Base-by-base conservation (phyloP, 768 basidiomycete genomes). In the Suillus discolor region DNA sequence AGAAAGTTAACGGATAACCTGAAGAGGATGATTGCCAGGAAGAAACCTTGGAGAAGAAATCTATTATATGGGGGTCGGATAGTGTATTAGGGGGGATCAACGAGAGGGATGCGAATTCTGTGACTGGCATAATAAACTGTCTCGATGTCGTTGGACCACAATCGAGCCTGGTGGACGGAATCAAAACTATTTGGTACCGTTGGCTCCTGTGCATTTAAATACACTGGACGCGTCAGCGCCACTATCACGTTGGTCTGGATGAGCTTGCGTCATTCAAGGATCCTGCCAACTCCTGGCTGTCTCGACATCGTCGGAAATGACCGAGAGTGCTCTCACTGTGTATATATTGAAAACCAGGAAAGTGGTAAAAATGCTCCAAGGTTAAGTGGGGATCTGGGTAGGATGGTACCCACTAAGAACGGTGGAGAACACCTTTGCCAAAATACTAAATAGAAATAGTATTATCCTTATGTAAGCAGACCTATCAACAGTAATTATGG, bases 381-480 rank as follows among this genome's bases (percentile, higher is more conserved):
- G 51, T 31, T 65, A 72, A 23, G 20, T 62, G 59, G 23, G 11
- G 36, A 67, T 66, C 65, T 71, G 49, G 13, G 49, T 51, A 25
- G 59, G n/a, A 60, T 59, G 49, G 34, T 76, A 84, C 18, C 69
- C 71, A 66, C 82, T 81, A 3, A 85, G 77, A 4, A 68, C 67
- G 3, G 84, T 85, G 16, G 83, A 77, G 61, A 86, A 80, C n/a
- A 81, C 82, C 67, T 84, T 83, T 20, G 84, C 84, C 49, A 86
- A 78, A 42, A 81, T 74, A 65, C 86, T 87, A 66, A n/a, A 45
- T 38, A 25, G 45, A 61, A 38, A 38, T 38, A 9, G 36, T 38
- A 38, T 38, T 11, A 38, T 38, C 11, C n/a, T n/a, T n/a, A n/a
- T n/a, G n/a, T n/a, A n/a, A n/a, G n/a, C n/a, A n/a, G n/a, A n/a